Conservation (phyloP, 805 yeast genomes). For the Metschnikowia drakensbergensis region DNA sequence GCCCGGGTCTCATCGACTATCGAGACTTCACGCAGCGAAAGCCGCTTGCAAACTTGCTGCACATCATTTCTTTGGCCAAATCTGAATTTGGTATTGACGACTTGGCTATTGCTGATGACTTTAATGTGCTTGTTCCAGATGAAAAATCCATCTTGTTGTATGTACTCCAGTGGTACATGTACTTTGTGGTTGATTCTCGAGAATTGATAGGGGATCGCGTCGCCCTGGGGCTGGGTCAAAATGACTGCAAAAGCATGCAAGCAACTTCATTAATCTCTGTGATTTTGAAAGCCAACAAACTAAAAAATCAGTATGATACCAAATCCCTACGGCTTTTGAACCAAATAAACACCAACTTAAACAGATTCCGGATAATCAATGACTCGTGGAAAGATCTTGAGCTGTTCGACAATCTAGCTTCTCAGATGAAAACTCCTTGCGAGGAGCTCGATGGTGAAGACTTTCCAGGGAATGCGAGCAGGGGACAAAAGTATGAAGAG, state of each 20-base stretch:
- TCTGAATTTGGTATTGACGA: conserved; percentile 46
- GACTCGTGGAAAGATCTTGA: neutral
- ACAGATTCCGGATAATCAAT: neutral
- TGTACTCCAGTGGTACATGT: conserved; percentile 55
- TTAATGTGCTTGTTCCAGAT: conserved; percentile 48
- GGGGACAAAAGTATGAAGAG: neutral
- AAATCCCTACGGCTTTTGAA: conserved; percentile 28
- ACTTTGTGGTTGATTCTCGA: conserved; percentile 21
- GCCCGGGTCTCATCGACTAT: conserved; percentile 18
- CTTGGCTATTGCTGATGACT: conserved; percentile 53
- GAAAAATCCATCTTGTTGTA: conserved; percentile 59
- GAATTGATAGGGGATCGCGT: neutral
- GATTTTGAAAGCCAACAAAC: conserved; percentile 14
- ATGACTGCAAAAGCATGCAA: neutral
- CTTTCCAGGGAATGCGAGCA: neutral
- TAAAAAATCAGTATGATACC: conserved; percentile 31
- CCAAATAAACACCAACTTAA: conserved; percentile 17
- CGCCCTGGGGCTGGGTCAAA: neutral
- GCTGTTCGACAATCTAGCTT: neutral
- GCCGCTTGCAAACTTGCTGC: conserved; percentile 13
- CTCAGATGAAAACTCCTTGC: neutral
- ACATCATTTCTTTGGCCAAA: conserved; percentile 42
- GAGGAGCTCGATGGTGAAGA: neutral
- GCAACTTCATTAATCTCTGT: conserved; percentile 7
- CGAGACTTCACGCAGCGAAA: conserved; percentile 23